Base-by-base conservation (phyloP, 1,139 yeast species). In the Tardiomyces depauwii region DNA sequence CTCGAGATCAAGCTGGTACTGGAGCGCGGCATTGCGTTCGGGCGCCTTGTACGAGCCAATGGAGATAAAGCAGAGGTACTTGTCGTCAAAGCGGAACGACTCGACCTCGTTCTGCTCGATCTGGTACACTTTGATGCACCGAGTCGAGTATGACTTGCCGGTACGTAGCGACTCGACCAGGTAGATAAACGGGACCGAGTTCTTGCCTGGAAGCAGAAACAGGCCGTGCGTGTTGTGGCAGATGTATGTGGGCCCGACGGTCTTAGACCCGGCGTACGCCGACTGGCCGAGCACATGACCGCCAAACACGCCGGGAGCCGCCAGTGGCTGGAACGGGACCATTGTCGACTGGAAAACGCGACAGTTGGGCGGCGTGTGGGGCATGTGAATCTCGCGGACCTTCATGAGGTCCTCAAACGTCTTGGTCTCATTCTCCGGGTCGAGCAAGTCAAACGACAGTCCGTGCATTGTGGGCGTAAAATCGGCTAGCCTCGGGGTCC, bases 271-370 rank as follows among this genome's bases (percentile, higher is more conserved):
- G 5, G 57, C 64, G 14, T 52, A 49, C 1, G 56, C 55, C 4
- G 57, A 51, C 45, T 62, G 65, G 4, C 59, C 65, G 18, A 62
- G 49, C 0, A 62, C 64, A 45, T 62, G 65, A 30, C 65, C 65
- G 6, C 63, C 59, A 47, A 49, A 43, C 25, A 44, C 51, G 12
- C 45, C 47, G 10, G 45, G 42, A 28, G 39, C 50, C 25, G 38
- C 33, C 30, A 48, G 41, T 21, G 53, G 53, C 42, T 45, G 47
- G 41, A 48, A 51, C 5, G 53, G 52, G 32, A n/a, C 25, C 2
- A 42, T 40, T 10, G 39, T 39, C 2, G 50, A 46, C 38, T 47
- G 49, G 38, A 44, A 51, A 13, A 42, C 14, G 14, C n/a, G 10
- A 5, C 27, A 19, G 21, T 32, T 41, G 6, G 18, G 23, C 5